Percentiles rank a stretch among this genome's conserved stretches.
Conservation (phyloP, 805 yeast genomes). For the Lipomyces kockii region DNA sequence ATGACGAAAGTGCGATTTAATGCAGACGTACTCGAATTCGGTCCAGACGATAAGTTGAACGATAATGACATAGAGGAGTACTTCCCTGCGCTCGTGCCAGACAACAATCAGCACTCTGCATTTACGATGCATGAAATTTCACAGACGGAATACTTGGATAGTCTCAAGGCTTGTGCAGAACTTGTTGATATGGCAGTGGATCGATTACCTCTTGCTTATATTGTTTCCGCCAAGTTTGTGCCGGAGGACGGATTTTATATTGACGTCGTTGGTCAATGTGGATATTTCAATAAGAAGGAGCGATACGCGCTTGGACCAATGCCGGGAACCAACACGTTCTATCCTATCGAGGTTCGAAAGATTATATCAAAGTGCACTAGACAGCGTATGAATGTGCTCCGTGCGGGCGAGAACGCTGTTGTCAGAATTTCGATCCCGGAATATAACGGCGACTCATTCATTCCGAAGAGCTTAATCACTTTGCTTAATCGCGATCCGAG, state of each 20-base stretch:
- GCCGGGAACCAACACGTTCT: slow-evolving; percentile 7
- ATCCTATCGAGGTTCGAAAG: slow-evolving; percentile 5
- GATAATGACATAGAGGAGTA: not conserved
- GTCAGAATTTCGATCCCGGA: slow-evolving; percentile 8
- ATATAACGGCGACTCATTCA: not conserved
- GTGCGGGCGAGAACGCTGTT: slow-evolving; percentile 9
- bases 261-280: slow-evolving; percentile 14
- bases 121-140: not conserved
- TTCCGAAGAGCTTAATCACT: not conserved
- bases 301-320: slow-evolving; percentile 12
- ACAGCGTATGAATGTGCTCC: not conserved
- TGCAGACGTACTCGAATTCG: not conserved
- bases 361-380: slow-evolving; percentile 9
- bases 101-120: not conserved
- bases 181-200: not conserved
- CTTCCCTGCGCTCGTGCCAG: not conserved
- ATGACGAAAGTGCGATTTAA: not conserved
- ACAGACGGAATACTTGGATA: not conserved
- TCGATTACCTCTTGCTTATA: slow-evolving; percentile 5
- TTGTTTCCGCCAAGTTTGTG: slow-evolving; percentile 7
- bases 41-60: not conserved
- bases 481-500: not conserved
- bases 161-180: not conserved
- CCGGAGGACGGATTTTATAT: slow-evolving; percentile 13
- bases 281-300: not conserved